A percentile compares a stretch with the other conserved stretches of the same genome.
These are phyloP conservation scores for Angomonas ambiguus DNA, from an alignment of 208 protist species.

Conservation along the genomic window DNA sequence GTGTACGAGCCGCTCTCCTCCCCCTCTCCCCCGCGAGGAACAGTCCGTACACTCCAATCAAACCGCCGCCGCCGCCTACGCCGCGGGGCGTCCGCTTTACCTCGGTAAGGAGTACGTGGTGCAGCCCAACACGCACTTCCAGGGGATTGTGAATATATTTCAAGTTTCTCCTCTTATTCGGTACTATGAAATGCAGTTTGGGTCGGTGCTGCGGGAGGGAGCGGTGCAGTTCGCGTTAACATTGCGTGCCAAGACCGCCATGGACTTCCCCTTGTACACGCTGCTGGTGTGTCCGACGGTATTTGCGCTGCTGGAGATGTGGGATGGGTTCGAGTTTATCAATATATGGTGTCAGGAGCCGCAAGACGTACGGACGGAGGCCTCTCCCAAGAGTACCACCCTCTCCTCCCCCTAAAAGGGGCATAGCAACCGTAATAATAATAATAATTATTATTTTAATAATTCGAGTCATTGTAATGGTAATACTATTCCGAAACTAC, in stretches of 20 bases:
- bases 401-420: too few relatives aligned
- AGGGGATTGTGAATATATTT: conserved; percentile 53
- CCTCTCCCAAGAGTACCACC: too few relatives aligned
- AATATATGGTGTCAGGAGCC: neutral
- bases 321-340: conserved; percentile 71
- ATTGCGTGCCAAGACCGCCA: conserved; percentile 37
- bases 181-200: conserved; percentile 77
- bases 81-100: neutral
- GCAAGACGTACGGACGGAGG: neutral
- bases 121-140: conserved; percentile 25
- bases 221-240: conserved; percentile 47
- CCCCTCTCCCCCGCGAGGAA: too few relatives aligned
- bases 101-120: conserved; percentile 25
- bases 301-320: conserved; percentile 67
- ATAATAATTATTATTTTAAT: too few relatives aligned
- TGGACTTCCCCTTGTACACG: conserved; percentile 62
- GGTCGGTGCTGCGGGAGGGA: conserved; percentile 43
- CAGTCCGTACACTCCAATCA: too few relatives aligned
- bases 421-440: too few relatives aligned
- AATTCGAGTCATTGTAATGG: too few relatives aligned
- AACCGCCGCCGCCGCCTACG: neutral
- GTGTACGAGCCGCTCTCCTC: too few relatives aligned
- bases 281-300: conserved; percentile 72
- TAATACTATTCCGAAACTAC: too few relatives aligned
- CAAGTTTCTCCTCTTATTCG: conserved; percentile 53